phyloP scores from a whole-genome alignment of 371 early-diverging fungal genomes.

The Mortierella sp. region DNA sequence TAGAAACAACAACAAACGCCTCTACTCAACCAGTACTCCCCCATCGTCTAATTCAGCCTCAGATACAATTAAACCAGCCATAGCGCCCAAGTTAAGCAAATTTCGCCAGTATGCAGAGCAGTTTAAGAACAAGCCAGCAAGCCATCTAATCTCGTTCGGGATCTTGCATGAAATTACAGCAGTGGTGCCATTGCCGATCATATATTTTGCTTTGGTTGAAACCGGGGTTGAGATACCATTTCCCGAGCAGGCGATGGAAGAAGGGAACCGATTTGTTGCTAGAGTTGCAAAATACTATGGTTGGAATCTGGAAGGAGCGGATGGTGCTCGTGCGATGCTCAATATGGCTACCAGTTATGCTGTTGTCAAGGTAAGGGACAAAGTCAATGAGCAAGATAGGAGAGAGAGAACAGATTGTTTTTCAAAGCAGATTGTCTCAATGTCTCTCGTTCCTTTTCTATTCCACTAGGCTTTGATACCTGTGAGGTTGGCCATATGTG shows the following conservation, averaged over 20 bases:
- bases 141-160: slow-evolving; percentile 85
- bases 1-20: not conserved
- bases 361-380: slow-evolving; percentile 75
- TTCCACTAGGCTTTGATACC: slow-evolving; percentile 36
- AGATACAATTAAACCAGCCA: not conserved
- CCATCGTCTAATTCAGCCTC: not conserved
- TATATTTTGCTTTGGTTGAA: slow-evolving; percentile 75
- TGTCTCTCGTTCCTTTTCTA: not conserved
- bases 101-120: slow-evolving; percentile 67
- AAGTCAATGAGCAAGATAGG: not conserved
- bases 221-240: slow-evolving; percentile 72
- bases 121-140: slow-evolving; percentile 81
- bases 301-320: slow-evolving; percentile 61
- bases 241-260: slow-evolving; percentile 74
- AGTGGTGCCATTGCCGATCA: slow-evolving; percentile 80
- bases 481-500: slow-evolving; percentile 39
- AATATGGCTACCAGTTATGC: slow-evolving; percentile 87
- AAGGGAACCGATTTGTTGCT: slow-evolving; percentile 76
- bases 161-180: slow-evolving; percentile 93
- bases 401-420: not conserved
- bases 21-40: not conserved
- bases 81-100: slow-evolving; percentile 13
- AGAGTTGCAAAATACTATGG: slow-evolving; percentile 70
- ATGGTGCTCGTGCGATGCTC: slow-evolving; percentile 70
- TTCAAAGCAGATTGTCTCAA: not conserved